These are phyloP conservation scores for Zymoseptoria brevis DNA, from an alignment of 2,329 filamentous ascomycete species.

Conservation along the genomic window DNA sequence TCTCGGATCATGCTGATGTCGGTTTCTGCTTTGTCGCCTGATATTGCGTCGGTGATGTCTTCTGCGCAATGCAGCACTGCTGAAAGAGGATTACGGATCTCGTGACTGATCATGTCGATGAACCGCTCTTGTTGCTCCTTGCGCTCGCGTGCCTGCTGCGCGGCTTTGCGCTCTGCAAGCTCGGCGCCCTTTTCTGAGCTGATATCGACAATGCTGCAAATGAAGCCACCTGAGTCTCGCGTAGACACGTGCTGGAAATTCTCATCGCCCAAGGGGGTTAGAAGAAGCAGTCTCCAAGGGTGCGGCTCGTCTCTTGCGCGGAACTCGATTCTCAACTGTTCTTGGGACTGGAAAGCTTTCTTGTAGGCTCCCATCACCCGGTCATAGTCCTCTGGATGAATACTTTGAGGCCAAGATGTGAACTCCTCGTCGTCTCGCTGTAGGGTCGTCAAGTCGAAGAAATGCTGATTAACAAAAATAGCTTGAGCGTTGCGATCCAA, in stretches of 20 bases:
- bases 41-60: slow-evolving; percentile 31
- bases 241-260: slow-evolving; percentile 26
- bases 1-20: slow-evolving; percentile 18
- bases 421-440: slow-evolving; percentile 33
- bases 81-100: slow-evolving; percentile 31
- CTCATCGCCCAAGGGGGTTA: slow-evolving; percentile 36
- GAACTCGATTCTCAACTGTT: slow-evolving; percentile 37
- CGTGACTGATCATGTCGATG: slow-evolving; percentile 39
- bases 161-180: slow-evolving; percentile 35
- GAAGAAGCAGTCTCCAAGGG: slow-evolving; percentile 36
- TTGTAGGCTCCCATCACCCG: slow-evolving; percentile 39
- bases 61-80: slow-evolving; percentile 38
- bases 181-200: slow-evolving; percentile 39
- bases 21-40: slow-evolving; percentile 14
- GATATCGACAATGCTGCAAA: slow-evolving; percentile 41
- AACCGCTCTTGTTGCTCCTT: slow-evolving; percentile 41
- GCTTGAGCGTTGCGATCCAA: slow-evolving; percentile 36
- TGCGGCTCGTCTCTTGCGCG: slow-evolving; percentile 29
- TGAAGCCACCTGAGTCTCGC: slow-evolving; percentile 35
- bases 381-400: slow-evolving; percentile 38
- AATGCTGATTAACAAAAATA: slow-evolving; percentile 39
- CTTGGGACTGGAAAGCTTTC: slow-evolving; percentile 32
- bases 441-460: slow-evolving; percentile 40
- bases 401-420: slow-evolving; percentile 40
- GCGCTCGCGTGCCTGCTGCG: slow-evolving; percentile 36